A percentile compares a stretch with the other conserved stretches of the same genome.
These are phyloP conservation scores for Podosphaera fusca DNA, from an alignment of 2,329 filamentous ascomycete species.

Conservation along the genomic window DNA sequence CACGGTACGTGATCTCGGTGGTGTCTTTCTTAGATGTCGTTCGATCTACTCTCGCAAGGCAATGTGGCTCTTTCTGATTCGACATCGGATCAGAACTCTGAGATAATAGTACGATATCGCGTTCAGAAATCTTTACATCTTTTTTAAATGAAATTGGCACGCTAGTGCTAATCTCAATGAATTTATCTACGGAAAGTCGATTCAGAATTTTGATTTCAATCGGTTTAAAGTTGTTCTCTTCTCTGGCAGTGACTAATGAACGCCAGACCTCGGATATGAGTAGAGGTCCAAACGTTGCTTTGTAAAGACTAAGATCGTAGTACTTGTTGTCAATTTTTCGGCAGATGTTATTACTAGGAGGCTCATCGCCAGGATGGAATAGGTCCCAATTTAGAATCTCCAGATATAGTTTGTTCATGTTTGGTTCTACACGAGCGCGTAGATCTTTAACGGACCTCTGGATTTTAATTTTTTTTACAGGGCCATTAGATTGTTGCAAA, in stretches of 20 bases:
- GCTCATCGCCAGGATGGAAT: slow-evolving; percentile 71
- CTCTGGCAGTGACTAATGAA: slow-evolving; percentile 70
- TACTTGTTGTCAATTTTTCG: slow-evolving; percentile 59
- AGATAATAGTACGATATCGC: slow-evolving; percentile 75
- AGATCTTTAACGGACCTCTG: slow-evolving; percentile 76
- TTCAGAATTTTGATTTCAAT: slow-evolving; percentile 78
- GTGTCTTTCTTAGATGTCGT: slow-evolving; percentile 60
- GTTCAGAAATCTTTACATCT: slow-evolving; percentile 53
- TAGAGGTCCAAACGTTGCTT: slow-evolving; percentile 72
- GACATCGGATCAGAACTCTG: slow-evolving; percentile 46
- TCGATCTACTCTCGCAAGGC: slow-evolving; percentile 63
- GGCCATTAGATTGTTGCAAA: slow-evolving; percentile 32
- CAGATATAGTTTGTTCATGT: slow-evolving; percentile 65
- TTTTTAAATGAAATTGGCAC: slow-evolving; percentile 49
- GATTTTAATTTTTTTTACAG: slow-evolving; percentile 65
- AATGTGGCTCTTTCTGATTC: slow-evolving; percentile 46
- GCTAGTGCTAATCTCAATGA: slow-evolving; percentile 71
- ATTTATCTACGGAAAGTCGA: slow-evolving; percentile 75
- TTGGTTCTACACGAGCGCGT: slow-evolving; percentile 73
- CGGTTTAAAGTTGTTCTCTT: slow-evolving; percentile 57
- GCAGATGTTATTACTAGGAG: slow-evolving; percentile 54
- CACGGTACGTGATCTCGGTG: slow-evolving; percentile 67
- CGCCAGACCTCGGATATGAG: slow-evolving; percentile 90
- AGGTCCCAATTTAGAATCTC: slow-evolving; percentile 86
- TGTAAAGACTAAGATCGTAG: slow-evolving; percentile 53